phyloP scores from a whole-genome alignment of 1,284 basidiomycete genomes.

The Trichosporon ovoides region DNA sequence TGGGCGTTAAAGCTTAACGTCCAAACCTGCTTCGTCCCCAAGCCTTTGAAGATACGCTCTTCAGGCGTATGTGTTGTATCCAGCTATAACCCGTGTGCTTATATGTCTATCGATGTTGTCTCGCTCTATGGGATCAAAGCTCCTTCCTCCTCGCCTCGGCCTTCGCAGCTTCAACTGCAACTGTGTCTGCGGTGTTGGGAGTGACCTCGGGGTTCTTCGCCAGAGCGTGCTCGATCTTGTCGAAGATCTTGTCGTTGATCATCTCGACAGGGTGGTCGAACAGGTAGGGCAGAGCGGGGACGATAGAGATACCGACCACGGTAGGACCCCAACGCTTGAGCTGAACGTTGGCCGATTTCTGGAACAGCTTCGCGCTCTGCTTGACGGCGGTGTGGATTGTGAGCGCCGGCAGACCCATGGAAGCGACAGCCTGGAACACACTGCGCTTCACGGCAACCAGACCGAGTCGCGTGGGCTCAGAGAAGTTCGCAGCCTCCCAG shows the following conservation, averaged over 20 bases:
- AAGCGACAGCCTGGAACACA: conserved; percentile 77
- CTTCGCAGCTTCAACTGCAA: background rate
- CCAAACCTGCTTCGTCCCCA: background rate
- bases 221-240: conserved; percentile 49
- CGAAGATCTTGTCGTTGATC: conserved; percentile 51
- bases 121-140: background rate
- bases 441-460: conserved; percentile 70
- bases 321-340: conserved; percentile 77
- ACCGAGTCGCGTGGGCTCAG: conserved; percentile 65
- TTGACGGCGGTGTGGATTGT: conserved; percentile 79
- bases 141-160: background rate
- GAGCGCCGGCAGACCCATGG: conserved; percentile 11
- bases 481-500: conserved; percentile 68
- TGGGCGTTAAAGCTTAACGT: background rate
- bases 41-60: background rate
- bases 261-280: conserved; percentile 68
- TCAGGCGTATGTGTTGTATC: background rate
- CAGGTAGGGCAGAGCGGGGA: conserved; percentile 72
- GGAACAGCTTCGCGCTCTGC: conserved; percentile 58
- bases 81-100: background rate
- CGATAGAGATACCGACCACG: conserved; percentile 55
- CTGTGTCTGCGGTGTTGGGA: background rate
- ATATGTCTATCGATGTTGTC: no score
- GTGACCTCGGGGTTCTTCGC: conserved; percentile 22
- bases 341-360: conserved; percentile 44